Evolutionary conservation across 1,284 basidiomycete species (phyloP).

Genomic region (Athelia sp.): DNA sequence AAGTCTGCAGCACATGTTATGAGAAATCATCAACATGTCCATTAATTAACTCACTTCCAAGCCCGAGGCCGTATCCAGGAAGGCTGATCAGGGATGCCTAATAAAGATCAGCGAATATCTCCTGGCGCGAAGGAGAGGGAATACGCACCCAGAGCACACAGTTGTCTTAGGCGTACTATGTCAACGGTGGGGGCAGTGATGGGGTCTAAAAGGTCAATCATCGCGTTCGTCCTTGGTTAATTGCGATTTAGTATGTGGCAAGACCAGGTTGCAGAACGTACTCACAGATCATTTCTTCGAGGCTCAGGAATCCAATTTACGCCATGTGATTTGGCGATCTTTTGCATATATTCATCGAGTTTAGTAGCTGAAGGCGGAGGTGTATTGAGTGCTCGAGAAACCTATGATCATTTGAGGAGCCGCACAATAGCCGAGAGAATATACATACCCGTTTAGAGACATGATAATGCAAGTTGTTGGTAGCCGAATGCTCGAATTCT

Average conservation of each 20-base stretch:
- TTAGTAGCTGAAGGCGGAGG: slow-evolving; percentile 49
- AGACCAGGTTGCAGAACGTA: slow-evolving; percentile 8
- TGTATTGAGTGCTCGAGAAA: slow-evolving; percentile 44
- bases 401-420: slow-evolving; percentile 25
- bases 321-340: slow-evolving; percentile 46
- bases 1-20: slow-evolving; percentile 36
- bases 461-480: slow-evolving; percentile 44
- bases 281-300: slow-evolving; percentile 57
- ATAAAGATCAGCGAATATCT: slow-evolving; percentile 1
- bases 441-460: slow-evolving; percentile 48
- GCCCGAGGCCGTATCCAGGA: slow-evolving; percentile 66
- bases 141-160: slow-evolving; percentile 54
- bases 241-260: slow-evolving; percentile 2
- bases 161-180: slow-evolving; percentile 41
- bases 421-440: background rate
- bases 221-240: slow-evolving; percentile 37
- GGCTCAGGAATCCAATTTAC: slow-evolving; percentile 63
- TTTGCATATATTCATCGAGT: slow-evolving; percentile 50
- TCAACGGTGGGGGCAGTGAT: slow-evolving; percentile 49
- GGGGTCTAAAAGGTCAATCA: slow-evolving; percentile 58
- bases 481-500: slow-evolving; percentile 51
- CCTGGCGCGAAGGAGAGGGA: background rate
- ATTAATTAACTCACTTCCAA: slow-evolving; percentile 56
- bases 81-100: slow-evolving; percentile 69
- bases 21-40: background rate